Percentiles rank a stretch among this genome's conserved stretches.
Conservation (phyloP, 345 rosid genomes). For the Pugionium cornutum region DNA sequence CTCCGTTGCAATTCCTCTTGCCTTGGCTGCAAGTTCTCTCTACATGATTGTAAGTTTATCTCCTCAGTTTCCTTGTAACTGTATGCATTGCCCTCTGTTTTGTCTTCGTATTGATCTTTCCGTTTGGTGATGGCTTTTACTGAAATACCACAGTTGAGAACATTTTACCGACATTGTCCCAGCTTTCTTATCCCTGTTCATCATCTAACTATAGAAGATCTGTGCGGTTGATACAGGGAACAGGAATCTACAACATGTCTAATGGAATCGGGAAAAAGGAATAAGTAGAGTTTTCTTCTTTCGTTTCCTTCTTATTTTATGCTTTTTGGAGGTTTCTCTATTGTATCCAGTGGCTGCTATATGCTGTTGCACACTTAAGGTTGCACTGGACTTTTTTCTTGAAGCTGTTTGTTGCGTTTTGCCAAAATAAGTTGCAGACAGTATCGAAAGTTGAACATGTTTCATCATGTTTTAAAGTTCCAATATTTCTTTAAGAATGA, state of each 20-base stretch:
- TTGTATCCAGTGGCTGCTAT: constrained; percentile 27
- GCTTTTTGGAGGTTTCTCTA: constrained; percentile 29
- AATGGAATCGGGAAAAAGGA: constrained; percentile 86
- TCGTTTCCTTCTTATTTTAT: neutral
- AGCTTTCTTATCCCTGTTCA: neutral
- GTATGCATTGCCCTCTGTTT: neutral
- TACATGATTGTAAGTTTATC: constrained; percentile 69
- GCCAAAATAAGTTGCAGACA: constrained; percentile 26
- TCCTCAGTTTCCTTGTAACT: neutral
- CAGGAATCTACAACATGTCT: constrained; percentile 84
- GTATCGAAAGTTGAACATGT: no score
- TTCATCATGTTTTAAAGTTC: no score
- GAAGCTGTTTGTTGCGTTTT: constrained; percentile 31
- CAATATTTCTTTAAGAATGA: no score
- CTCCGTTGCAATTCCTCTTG: constrained; percentile 80
- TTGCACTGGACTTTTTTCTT: constrained; percentile 26
- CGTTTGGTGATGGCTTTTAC: neutral
- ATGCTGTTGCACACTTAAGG: constrained; percentile 5
- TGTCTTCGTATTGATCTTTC: neutral
- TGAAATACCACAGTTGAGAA: neutral
- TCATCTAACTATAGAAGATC: constrained; percentile 12
- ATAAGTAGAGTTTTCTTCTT: constrained; percentile 40
- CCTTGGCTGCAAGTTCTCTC: constrained; percentile 59
- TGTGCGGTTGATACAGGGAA: constrained; percentile 54
- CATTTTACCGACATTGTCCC: neutral